Conservation (phyloP, 2,329 filamentous ascomycete species). For the Colletotrichum tabaci region DNA sequence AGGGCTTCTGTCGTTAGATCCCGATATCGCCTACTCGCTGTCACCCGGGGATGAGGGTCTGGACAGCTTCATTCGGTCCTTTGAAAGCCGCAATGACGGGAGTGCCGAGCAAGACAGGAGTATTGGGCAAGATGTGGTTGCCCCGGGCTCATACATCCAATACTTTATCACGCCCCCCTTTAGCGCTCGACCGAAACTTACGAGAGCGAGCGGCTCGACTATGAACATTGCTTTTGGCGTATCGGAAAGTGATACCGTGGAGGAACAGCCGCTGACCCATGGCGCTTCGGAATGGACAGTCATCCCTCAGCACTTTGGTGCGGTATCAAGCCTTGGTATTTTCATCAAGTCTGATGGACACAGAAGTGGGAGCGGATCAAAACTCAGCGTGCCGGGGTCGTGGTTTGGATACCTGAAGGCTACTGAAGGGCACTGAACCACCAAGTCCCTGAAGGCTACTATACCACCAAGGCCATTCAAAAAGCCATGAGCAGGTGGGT, state of each 20-base stretch:
- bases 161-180: constrained; percentile 68
- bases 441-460: neutral
- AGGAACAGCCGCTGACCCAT: constrained; percentile 7
- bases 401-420: constrained; percentile 38
- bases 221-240: constrained; percentile 53
- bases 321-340: constrained; percentile 72
- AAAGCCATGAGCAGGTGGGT: neutral
- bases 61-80: constrained; percentile 63
- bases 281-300: constrained; percentile 47
- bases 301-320: constrained; percentile 69
- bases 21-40: constrained; percentile 70
- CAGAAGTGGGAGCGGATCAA: constrained; percentile 51
- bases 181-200: constrained; percentile 35
- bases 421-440: neutral
- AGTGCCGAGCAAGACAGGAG: constrained; percentile 60
- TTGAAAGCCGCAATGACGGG: constrained; percentile 45
- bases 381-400: constrained; percentile 64
- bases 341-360: constrained; percentile 56
- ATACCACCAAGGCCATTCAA: no score
- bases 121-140: constrained; percentile 69
- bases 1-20: constrained; percentile 84
- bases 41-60: constrained; percentile 65
- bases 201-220: constrained; percentile 24
- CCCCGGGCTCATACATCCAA: constrained; percentile 75
- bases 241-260: constrained; percentile 42